phyloP scores from a whole-genome alignment of 2,329 filamentous ascomycete genomes.

The Aureobasidium sp. region DNA sequence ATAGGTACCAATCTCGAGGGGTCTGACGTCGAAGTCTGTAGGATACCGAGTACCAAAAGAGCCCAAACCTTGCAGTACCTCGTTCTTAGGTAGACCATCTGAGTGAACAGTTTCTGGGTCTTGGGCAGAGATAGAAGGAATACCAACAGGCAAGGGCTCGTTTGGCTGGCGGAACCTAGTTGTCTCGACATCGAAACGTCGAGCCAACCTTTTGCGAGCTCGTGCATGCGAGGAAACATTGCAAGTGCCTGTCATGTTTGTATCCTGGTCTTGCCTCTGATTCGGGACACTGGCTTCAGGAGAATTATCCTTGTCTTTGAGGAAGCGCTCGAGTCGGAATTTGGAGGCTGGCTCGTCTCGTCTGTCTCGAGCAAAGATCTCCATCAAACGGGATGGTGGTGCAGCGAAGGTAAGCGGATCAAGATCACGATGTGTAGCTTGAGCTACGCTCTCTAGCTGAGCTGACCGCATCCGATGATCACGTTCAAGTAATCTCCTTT shows the following conservation, averaged over 20 bases:
- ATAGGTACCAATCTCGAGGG: slow-evolving; percentile 44
- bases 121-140: neutral
- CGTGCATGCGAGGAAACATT: slow-evolving; percentile 11
- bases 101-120: neutral
- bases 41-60: slow-evolving; percentile 44
- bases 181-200: slow-evolving; percentile 38
- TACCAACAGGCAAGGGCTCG: slow-evolving; percentile 23
- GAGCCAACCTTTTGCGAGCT: slow-evolving; percentile 30
- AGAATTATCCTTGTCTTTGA: slow-evolving; percentile 4
- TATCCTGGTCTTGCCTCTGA: neutral
- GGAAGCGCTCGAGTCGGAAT: slow-evolving; percentile 26
- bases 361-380: slow-evolving; percentile 20
- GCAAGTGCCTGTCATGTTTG: neutral
- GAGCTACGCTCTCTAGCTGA: neutral
- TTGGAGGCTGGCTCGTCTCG: slow-evolving; percentile 4
- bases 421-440: neutral
- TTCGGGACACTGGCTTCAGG: neutral
- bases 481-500: neutral
- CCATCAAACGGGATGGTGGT: slow-evolving; percentile 8
- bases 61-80: slow-evolving; percentile 35
- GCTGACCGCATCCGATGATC: slow-evolving; percentile 12
- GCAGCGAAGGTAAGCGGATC: slow-evolving; percentile 6
- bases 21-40: slow-evolving; percentile 44
- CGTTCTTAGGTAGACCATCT: neutral
- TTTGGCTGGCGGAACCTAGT: slow-evolving; percentile 40